These are phyloP conservation scores for Amanita rimosa DNA, from an alignment of 768 basidiomycete genomes.

Conservation along the genomic window DNA sequence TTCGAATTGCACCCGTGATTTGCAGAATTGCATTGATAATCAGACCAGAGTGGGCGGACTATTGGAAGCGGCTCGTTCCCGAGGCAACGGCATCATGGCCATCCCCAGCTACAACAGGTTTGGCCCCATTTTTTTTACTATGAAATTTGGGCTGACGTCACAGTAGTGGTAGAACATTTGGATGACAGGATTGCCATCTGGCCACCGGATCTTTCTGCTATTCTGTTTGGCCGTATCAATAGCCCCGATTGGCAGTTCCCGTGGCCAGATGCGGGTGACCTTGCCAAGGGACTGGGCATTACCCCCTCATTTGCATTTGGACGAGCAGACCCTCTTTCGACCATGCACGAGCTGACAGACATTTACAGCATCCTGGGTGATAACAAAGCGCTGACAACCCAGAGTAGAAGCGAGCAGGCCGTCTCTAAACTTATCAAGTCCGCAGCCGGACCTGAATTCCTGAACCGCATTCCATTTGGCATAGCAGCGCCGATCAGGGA, in stretches of 20 bases:
- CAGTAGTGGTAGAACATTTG: slow-evolving; percentile 32
- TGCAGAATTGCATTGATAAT: slow-evolving; percentile 52
- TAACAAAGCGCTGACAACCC: slow-evolving; percentile 31
- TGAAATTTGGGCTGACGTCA: slow-evolving; percentile 7
- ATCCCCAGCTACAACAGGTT: slow-evolving; percentile 29
- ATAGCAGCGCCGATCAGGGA: slow-evolving; percentile 74
- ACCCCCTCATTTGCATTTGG: slow-evolving; percentile 53
- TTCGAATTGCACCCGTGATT: slow-evolving; percentile 48
- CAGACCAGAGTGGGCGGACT: slow-evolving; percentile 84
- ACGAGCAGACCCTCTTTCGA: slow-evolving; percentile 42
- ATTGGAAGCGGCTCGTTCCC: slow-evolving; percentile 80
- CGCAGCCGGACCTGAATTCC: slow-evolving; percentile 31
- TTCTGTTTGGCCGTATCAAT: slow-evolving; percentile 47
- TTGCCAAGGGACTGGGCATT: slow-evolving; percentile 36
- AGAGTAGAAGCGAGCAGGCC: slow-evolving; percentile 59
- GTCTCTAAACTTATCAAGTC: slow-evolving; percentile 43
- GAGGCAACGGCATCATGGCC: slow-evolving; percentile 52
- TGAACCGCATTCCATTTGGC: slow-evolving; percentile 54
- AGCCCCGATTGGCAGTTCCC: slow-evolving; percentile 62
- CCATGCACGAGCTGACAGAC: slow-evolving; percentile 39
- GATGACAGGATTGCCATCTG: slow-evolving; percentile 66
- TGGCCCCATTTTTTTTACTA: background rate
- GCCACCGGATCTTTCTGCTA: slow-evolving; percentile 68
- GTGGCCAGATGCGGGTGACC: slow-evolving; percentile 34
- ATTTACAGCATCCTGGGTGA: slow-evolving; percentile 55